These are phyloP conservation scores for Albophoma yamanashiensis DNA, from an alignment of 2,329 filamentous ascomycete genomes.

Conservation along the genomic window DNA sequence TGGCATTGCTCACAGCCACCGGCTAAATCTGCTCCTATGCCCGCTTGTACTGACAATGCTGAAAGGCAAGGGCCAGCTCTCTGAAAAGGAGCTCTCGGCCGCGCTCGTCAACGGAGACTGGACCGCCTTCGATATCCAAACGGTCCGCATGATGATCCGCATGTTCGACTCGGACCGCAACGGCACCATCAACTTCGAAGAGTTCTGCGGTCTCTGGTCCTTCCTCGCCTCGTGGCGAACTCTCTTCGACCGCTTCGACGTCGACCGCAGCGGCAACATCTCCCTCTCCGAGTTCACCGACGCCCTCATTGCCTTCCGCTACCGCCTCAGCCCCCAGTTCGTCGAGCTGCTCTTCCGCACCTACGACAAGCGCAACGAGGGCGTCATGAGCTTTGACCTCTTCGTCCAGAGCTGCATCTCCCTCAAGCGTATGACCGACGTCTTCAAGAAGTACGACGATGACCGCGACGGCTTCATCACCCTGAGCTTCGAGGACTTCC, in stretches of 20 bases:
- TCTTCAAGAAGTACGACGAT: constrained; percentile 98
- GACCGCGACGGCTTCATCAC: constrained; percentile 91
- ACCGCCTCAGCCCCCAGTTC: constrained; percentile 76
- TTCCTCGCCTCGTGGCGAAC: constrained; percentile 91
- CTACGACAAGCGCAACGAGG: constrained; percentile 68
- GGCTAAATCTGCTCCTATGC: not conserved
- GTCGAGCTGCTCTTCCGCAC: constrained; percentile 77
- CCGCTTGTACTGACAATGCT: not conserved
- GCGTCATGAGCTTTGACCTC: constrained; percentile 80
- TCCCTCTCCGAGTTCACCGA: constrained; percentile 79
- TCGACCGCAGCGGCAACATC: constrained; percentile 79
- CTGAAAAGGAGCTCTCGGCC: constrained; percentile 74
- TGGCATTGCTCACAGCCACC: not conserved
- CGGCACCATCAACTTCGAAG: constrained; percentile 84
- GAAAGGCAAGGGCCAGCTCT: constrained; percentile 62
- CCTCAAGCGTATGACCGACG: constrained; percentile 96
- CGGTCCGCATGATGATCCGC: constrained; percentile 97
- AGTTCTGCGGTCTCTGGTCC: constrained; percentile 94
- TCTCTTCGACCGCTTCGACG: constrained; percentile 92
- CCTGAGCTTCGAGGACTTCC: constrained; percentile 70
- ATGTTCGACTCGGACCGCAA: constrained; percentile 95
- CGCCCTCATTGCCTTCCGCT: constrained; percentile 86
- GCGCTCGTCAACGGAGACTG: constrained; percentile 96
- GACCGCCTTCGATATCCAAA: constrained; percentile 85
- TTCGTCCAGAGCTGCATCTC: constrained; percentile 97